Evolutionary conservation across 2,329 filamentous ascomycete genomes (phyloP).

Genomic region (Aureobasidium melanogenum): DNA sequence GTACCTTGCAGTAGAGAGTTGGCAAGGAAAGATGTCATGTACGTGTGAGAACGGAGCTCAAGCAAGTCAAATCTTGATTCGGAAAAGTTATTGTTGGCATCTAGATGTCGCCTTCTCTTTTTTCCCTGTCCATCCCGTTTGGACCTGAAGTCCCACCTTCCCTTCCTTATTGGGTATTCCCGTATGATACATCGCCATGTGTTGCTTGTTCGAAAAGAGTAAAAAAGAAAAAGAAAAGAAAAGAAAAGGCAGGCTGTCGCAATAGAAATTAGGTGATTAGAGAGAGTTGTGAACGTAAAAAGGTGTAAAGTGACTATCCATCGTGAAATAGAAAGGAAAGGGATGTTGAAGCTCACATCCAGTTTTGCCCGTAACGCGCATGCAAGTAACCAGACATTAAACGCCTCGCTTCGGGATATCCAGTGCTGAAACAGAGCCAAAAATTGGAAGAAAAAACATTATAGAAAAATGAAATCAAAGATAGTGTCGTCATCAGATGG

Average conservation of each 20-base stretch:
- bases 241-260: background rate
- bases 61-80: background rate
- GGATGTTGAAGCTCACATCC: background rate
- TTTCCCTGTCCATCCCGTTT: background rate
- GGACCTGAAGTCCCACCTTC: background rate
- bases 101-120: background rate
- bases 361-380: background rate
- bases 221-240: background rate
- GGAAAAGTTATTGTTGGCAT: background rate
- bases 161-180: background rate
- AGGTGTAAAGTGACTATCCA: background rate
- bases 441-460: background rate
- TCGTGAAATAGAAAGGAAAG: background rate
- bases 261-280: conserved; percentile 7
- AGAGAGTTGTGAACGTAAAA: conserved; percentile 1
- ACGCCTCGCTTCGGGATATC: conserved; percentile 12
- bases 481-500: conserved; percentile 7
- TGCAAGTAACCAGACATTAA: background rate
- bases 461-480: background rate
- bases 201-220: background rate
- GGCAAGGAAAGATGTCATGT: background rate
- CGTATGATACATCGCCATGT: conserved; percentile 6
- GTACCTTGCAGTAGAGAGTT: background rate
- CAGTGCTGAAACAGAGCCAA: background rate
- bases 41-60: background rate